Base-by-base conservation (phyloP, 2,329 filamentous ascomycete genomes). In the Stagonosporopsis chrysanthemi region DNA sequence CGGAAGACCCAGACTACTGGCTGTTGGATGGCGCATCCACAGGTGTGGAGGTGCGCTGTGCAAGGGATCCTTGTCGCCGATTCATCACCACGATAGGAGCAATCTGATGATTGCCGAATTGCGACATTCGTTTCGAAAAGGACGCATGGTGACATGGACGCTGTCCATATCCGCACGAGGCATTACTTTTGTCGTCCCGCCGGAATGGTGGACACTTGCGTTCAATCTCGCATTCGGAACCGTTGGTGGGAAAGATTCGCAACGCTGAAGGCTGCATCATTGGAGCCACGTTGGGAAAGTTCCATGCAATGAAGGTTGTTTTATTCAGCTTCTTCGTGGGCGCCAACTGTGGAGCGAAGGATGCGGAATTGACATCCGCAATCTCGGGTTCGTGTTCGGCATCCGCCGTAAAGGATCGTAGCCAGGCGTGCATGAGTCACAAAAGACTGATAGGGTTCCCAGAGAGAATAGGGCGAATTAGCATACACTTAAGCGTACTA, bases 311-410 rank as follows among this genome's bases (percentile, higher is more conserved):
- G 36, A 11, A 11, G 8, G 17, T 36, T 39, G 4, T 9, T 22
- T 22, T 11, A 33, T 17, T 41, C 26, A 12, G 15, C 41, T 41
- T 26, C 14, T 50, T n/a, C 4, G 12, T 15, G 23, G 31, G 1
- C 3, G 3, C 15, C 23, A 38, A 42, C 9, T 17, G 47, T 31
- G 36, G 47, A 43, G 31, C 42, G 47, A 42, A 44, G 23, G 43
- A 33, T 52, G 29, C 23, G 40, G 42, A 12, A 47, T 52, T 31
- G 24, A 38, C 47, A 51, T 51, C 28, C 12, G n/a, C 24, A 17
- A 29, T 42, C 24, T 43, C 38, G 42, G 12, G 2, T 39, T 43
- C 53, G 47, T 9, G 14, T 56, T 56, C 47, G 47, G 41, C 14
- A 23, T 39, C 19, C 22, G 8, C 38, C n/a, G 51, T 7, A 15